These are phyloP conservation scores for Sphaceloma murrayae DNA, from an alignment of 2,329 filamentous ascomycete species.

Conservation along the genomic window DNA sequence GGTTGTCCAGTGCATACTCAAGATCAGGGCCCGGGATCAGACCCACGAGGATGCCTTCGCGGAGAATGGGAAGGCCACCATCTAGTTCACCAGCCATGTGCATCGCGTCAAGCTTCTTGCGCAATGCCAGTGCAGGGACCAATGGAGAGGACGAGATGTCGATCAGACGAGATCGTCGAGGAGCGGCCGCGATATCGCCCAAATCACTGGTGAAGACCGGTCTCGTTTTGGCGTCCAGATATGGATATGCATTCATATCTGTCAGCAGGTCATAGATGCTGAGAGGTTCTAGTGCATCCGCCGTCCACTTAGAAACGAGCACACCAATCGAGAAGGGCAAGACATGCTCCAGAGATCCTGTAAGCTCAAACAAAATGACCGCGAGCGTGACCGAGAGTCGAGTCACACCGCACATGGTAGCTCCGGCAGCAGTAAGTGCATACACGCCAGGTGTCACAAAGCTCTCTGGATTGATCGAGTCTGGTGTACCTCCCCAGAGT, in stretches of 20 bases:
- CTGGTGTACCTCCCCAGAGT: conserved; percentile 66
- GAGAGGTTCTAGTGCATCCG: conserved; percentile 84
- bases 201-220: conserved; percentile 83
- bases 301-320: conserved; percentile 95
- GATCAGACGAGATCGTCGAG: conserved; percentile 68
- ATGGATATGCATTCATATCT: conserved; percentile 95
- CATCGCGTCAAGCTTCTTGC: conserved; percentile 69
- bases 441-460: conserved; percentile 97
- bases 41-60: conserved; percentile 70
- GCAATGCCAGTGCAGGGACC: conserved; percentile 65
- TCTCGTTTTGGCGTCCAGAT: conserved; percentile 92
- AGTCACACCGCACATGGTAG: conserved; percentile 97
- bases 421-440: conserved; percentile 84
- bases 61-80: conserved; percentile 78
- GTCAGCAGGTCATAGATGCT: conserved; percentile 95
- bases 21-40: conserved; percentile 90
- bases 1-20: conserved; percentile 79
- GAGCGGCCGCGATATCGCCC: conserved; percentile 70
- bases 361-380: conserved; percentile 92
- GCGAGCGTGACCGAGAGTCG: conserved; percentile 85
- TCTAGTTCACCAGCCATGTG: conserved; percentile 84
- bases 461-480: conserved; percentile 56
- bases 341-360: conserved; percentile 88
- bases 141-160: conserved; percentile 78
- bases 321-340: conserved; percentile 88